These are phyloP conservation scores for Camelina laxa DNA, from an alignment of 345 rosid genomes.

Conservation along the genomic window DNA sequence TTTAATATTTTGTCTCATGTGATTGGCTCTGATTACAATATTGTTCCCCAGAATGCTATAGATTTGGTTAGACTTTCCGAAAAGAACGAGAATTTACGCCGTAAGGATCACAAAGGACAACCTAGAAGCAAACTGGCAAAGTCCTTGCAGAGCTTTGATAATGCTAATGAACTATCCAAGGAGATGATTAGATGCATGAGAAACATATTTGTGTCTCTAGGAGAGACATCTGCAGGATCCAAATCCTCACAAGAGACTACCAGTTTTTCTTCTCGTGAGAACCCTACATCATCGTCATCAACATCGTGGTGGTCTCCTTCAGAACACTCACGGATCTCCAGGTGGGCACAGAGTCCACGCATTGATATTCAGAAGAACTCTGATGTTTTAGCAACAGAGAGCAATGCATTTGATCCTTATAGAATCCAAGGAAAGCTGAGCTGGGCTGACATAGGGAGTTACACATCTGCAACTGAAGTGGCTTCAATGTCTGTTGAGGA, in stretches of 20 bases:
- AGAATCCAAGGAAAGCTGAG: conserved; percentile 42
- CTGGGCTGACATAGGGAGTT: conserved; percentile 46
- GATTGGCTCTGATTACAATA: conserved; percentile 24
- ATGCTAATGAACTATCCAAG: conserved; percentile 54
- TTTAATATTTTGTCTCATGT: conserved; percentile 11
- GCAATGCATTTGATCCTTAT: conserved; percentile 42
- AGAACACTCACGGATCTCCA: conserved; percentile 44
- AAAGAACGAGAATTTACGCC: conserved; percentile 6
- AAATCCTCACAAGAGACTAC: conserved; percentile 46
- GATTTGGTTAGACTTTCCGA: conserved; percentile 30
- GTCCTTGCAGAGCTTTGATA: conserved; percentile 30
- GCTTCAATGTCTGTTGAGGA: conserved; percentile 49
- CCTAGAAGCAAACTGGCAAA: conserved; percentile 34
- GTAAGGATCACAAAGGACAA: conserved; percentile 35
- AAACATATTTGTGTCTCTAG: conserved; percentile 82
- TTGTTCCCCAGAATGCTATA: conserved; percentile 35
- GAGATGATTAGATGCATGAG: conserved; percentile 95
- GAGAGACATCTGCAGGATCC: conserved; percentile 69
- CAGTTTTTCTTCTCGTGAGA: conserved; percentile 21
- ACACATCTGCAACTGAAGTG: conserved; percentile 47
- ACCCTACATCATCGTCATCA: conserved; percentile 36
- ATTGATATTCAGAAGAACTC: conserved; percentile 41
- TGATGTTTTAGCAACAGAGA: conserved; percentile 40
- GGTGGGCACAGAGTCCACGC: conserved; percentile 46
- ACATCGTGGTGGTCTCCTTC: conserved; percentile 47